Evolutionary conservation across 164 flowering plant species (phyloP).

Genomic region (Magnolia officinalis): DNA sequence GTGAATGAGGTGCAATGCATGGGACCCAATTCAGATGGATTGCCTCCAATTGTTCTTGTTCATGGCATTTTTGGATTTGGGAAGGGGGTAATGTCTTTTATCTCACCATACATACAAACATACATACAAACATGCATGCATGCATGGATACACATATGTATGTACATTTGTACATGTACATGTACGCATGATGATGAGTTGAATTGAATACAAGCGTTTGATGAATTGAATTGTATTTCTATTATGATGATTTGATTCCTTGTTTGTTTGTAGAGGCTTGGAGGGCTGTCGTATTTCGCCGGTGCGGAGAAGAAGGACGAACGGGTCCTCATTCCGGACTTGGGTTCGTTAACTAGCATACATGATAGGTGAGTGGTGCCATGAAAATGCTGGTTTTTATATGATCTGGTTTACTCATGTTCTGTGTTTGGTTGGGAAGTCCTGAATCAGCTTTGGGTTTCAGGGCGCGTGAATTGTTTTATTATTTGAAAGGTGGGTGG

Average conservation of each 20-base stretch:
- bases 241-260: not conserved
- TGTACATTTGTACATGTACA: no score
- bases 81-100: slow-evolving; percentile 63
- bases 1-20: slow-evolving; percentile 9
- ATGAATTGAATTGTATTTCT: not conserved
- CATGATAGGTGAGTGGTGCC: slow-evolving; percentile 65
- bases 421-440: not conserved
- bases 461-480: slow-evolving; percentile 97
- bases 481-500: slow-evolving; percentile 92
- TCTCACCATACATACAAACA: not conserved
- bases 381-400: not conserved
- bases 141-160: not conserved
- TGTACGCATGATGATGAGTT: no score
- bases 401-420: not conserved
- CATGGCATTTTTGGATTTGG: slow-evolving; percentile 99
- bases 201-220: no score
- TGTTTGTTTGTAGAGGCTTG: slow-evolving; percentile 55
- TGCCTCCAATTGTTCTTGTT: slow-evolving; percentile 89
- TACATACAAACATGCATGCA: not conserved
- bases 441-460: slow-evolving; percentile 19
- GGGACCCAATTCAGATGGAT: slow-evolving; percentile 19
- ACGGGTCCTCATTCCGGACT: slow-evolving; percentile 91
- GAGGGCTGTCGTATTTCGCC: slow-evolving; percentile 87
- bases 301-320: slow-evolving; percentile 99
- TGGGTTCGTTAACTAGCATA: slow-evolving; percentile 92